These are phyloP conservation scores for Debaryomyces robertsiae DNA, from an alignment of 1,139 yeast genomes.

Conservation along the genomic window DNA sequence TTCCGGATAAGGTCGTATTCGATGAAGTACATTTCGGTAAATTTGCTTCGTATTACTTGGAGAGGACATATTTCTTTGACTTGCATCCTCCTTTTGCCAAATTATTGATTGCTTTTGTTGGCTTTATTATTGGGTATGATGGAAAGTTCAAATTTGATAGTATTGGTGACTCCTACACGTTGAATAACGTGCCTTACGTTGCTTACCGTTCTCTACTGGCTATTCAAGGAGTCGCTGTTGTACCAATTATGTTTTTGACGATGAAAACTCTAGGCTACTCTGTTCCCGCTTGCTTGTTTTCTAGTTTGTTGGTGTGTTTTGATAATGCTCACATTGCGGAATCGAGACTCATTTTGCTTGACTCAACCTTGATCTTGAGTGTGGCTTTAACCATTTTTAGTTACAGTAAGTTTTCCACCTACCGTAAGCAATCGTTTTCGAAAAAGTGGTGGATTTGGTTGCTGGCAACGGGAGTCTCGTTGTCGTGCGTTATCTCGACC, in stretches of 20 bases:
- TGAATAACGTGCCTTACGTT: slow-evolving; percentile 81
- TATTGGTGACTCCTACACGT: slow-evolving; percentile 81
- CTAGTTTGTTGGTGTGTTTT: slow-evolving; percentile 79
- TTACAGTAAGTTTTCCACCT: slow-evolving; percentile 78
- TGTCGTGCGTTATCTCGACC: slow-evolving; percentile 90
- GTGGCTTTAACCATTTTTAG: slow-evolving; percentile 78
- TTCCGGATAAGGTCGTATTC: slow-evolving; percentile 88
- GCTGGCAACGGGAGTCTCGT: slow-evolving; percentile 73
- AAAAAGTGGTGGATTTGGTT: slow-evolving; percentile 88
- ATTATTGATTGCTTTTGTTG: slow-evolving; percentile 85
- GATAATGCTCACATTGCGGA: slow-evolving; percentile 93
- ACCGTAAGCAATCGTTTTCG: slow-evolving; percentile 67
- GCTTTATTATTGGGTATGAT: slow-evolving; percentile 84
- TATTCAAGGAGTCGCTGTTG: slow-evolving; percentile 75
- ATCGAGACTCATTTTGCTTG: slow-evolving; percentile 85
- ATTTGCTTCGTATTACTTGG: slow-evolving; percentile 85
- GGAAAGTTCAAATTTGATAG: slow-evolving; percentile 89
- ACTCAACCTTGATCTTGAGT: slow-evolving; percentile 81
- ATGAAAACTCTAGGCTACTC: slow-evolving; percentile 83
- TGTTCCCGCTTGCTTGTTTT: slow-evolving; percentile 74
- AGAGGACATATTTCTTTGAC: slow-evolving; percentile 88
- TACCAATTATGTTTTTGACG: slow-evolving; percentile 80
- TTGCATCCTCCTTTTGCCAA: slow-evolving; percentile 98
- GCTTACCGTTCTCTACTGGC: slow-evolving; percentile 87
- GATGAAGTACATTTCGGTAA: slow-evolving; percentile 99